These are phyloP conservation scores for Mycena galopus DNA, from an alignment of 768 basidiomycete species.

Conservation along the genomic window DNA sequence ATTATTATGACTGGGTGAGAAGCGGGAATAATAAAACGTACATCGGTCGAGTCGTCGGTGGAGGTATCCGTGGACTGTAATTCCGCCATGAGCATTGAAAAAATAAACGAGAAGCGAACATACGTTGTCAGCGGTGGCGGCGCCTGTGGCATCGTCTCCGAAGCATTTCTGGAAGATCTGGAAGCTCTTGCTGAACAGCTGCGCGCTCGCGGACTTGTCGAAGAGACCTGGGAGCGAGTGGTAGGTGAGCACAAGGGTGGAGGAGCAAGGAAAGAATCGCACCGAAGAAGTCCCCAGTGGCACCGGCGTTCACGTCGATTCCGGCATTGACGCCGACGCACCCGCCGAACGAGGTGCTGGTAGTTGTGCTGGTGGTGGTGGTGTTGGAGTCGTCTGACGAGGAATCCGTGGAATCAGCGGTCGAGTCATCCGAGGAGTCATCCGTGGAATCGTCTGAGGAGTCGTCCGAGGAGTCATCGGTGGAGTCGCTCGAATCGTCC, in stretches of 20 bases:
- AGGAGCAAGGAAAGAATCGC: background rate
- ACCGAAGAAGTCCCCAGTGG: conserved; percentile 37
- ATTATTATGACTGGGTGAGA: too few species aligned
- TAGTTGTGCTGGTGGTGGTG: background rate
- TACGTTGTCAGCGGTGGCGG: too few species aligned
- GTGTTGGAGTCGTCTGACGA: background rate
- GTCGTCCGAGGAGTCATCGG: background rate
- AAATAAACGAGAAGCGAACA: too few species aligned
- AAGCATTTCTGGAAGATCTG: conserved; percentile 36
- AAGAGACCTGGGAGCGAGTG: conserved; percentile 33
- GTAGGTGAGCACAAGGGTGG: background rate
- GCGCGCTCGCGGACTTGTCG: conserved; percentile 9
- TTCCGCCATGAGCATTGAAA: background rate
- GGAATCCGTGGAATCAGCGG: background rate
- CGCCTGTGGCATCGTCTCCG: background rate
- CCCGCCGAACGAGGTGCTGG: conserved; percentile 26
- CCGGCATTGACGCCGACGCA: conserved; percentile 35
- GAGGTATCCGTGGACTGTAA: background rate
- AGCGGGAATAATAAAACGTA: too few species aligned
- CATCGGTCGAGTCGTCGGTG: background rate
- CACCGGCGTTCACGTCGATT: conserved; percentile 36
- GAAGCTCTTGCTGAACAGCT: conserved; percentile 39
- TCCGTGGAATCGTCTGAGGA: background rate
- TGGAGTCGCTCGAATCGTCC: too few species aligned
- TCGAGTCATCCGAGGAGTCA: background rate